Base-by-base conservation (phyloP, 805 yeast genomes). In the Tetrapisispora pingtungensis region DNA sequence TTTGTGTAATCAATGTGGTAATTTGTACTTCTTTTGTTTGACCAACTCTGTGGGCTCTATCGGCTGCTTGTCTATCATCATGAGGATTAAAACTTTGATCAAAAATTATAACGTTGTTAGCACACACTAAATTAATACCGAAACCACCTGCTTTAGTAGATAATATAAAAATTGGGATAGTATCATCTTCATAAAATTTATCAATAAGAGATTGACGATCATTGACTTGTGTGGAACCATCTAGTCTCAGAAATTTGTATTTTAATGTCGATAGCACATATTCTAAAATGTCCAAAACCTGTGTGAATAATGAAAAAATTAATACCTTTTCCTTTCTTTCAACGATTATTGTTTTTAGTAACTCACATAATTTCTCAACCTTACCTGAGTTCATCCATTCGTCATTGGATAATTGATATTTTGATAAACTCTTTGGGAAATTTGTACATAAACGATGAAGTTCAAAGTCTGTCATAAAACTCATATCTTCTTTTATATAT, bases 131-230 rank as follows among this genome's bases (percentile, higher is more conserved):
- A 58, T 93, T 93, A 65, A 93, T 93, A 46, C 99, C 99, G 66
- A 93, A 93, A 1, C 99, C 99, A 59, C 99, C 99, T 0, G 98
- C 97, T 60, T 86, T 87, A 3, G 99, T 93, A 10, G 96, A 86
- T 36, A 93, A 69, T 41, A 93, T 69, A 57, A 93, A 90, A 3
- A 93, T 82, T 0, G 95, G 90, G 50, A 93, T 85, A 5, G 78
- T 71, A 0, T 75, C 74, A 49, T 88, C 95, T 30, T 84, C 88
- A 56, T 87, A 82, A 59, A 84, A 93, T 53, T 77, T 78, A 66
- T 93, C 98, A 53, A 93, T 90, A 52, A 90, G 68, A 46, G 84
- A 86, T 64, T 93, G 98, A 59, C 99, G 77, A 24, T 84, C 80
- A 49, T 93, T 96, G 44, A 93, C 98, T 13, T 89, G 73, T 0